phyloP scores from a whole-genome alignment of 106 monocot genomes.

The Apostasia shenzhenica region DNA sequence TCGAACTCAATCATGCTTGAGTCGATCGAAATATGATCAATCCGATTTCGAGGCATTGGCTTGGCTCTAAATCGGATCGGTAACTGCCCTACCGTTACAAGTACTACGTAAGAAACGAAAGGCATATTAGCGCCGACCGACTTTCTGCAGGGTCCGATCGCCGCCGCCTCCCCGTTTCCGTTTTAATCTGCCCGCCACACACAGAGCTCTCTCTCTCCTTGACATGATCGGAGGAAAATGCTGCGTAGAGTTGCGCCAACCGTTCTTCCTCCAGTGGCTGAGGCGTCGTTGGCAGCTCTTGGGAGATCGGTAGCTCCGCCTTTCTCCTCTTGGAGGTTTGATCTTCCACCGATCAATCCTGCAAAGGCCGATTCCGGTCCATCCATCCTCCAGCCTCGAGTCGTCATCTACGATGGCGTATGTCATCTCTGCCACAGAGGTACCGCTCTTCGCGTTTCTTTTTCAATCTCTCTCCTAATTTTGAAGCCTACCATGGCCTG shows the following conservation, averaged over 20 bases:
- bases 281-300: background rate
- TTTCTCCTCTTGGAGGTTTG: background rate
- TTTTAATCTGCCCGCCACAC: too few species aligned
- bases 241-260: background rate
- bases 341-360: background rate
- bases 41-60: too few species aligned
- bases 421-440: slow-evolving; percentile 71
- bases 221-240: background rate
- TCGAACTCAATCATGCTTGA: too few species aligned
- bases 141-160: too few species aligned
- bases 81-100: too few species aligned
- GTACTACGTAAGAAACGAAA: too few species aligned
- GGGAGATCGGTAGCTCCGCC: background rate
- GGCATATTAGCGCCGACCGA: too few species aligned
- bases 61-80: too few species aligned
- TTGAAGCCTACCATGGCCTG: background rate
- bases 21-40: too few species aligned
- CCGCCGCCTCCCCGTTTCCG: too few species aligned
- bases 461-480: background rate
- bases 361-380: slow-evolving; percentile 10
- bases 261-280: background rate
- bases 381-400: slow-evolving; percentile 44
- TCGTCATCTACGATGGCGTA: slow-evolving; percentile 68
- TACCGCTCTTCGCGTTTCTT: background rate
- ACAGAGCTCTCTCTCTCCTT: background rate